Evolutionary conservation across 306 rosid species (phyloP).

Genomic region (Glycine latifolia): DNA sequence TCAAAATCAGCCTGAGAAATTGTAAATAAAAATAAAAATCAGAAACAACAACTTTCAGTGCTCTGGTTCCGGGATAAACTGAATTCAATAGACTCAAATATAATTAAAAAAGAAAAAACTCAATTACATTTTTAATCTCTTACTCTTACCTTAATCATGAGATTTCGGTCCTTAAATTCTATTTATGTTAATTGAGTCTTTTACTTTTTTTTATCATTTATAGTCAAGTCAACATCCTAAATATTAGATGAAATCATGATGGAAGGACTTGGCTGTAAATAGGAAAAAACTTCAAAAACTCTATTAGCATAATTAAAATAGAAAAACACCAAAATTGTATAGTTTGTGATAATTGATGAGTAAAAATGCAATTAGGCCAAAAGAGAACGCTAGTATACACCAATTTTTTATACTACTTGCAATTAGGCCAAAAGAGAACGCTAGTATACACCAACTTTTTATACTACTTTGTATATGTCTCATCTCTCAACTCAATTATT

Average conservation of each 20-base stretch:
- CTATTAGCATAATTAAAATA: background rate
- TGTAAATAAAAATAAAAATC: background rate
- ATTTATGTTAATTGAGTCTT: background rate
- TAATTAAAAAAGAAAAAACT: background rate
- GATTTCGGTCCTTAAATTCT: too few relatives aligned
- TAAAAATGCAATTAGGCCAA: background rate
- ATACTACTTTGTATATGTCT: background rate
- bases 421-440: background rate
- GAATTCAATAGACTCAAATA: constrained; percentile 1
- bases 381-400: background rate
- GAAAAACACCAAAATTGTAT: background rate
- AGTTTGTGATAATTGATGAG: too few relatives aligned
- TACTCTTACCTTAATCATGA: too few relatives aligned
- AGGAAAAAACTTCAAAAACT: background rate
- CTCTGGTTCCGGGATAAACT: constrained; percentile 6
- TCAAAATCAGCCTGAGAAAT: constrained; percentile 81
- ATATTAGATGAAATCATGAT: background rate
- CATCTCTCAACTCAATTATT: background rate
- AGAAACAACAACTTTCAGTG: background rate
- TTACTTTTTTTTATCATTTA: background rate
- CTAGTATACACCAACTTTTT: background rate
- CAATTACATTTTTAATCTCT: background rate
- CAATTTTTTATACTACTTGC: too few relatives aligned
- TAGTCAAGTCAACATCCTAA: background rate
- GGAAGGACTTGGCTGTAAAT: background rate